Evolutionary conservation across 2,329 filamentous ascomycete genomes (phyloP).

Genomic region (Alternaria sp.): DNA sequence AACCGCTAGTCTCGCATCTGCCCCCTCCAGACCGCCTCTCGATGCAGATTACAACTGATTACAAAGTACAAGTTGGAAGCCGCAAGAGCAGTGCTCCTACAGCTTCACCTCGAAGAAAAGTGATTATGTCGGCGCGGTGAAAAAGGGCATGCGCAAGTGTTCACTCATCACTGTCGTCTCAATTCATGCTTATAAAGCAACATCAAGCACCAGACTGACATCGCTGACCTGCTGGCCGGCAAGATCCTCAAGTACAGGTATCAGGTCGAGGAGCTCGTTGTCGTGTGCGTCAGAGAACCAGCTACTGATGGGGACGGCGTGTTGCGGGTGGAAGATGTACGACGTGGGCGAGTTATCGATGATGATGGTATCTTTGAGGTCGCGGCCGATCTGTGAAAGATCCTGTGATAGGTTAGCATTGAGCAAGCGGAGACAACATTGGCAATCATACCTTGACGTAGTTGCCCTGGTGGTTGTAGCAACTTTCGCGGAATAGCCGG

Average conservation of each 20-base stretch:
- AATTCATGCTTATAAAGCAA: slow-evolving; percentile 63
- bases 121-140: slow-evolving; percentile 28
- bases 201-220: slow-evolving; percentile 96
- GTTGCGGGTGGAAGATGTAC: slow-evolving; percentile 99
- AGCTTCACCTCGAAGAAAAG: slow-evolving; percentile 18
- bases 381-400: slow-evolving; percentile 92
- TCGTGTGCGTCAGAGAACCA: slow-evolving; percentile 99
- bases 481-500: slow-evolving; percentile 94
- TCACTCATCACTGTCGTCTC: slow-evolving; percentile 23
- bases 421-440: background rate
- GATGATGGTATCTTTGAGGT: slow-evolving; percentile 97
- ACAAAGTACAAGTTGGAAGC: slow-evolving; percentile 42
- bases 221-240: slow-evolving; percentile 88
- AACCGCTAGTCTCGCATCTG: slow-evolving; percentile 2
- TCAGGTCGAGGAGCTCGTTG: slow-evolving; percentile 96
- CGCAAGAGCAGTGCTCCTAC: slow-evolving; percentile 8
- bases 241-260: slow-evolving; percentile 96
- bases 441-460: slow-evolving; percentile 77
- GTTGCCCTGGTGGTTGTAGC: slow-evolving; percentile 99
- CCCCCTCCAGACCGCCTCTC: slow-evolving; percentile 22
- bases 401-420: slow-evolving; percentile 59
- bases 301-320: slow-evolving; percentile 98
- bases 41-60: slow-evolving; percentile 50
- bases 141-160: slow-evolving; percentile 35
- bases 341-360: slow-evolving; percentile 99